A percentile compares a stretch with the other conserved stretches of the same genome.
These are phyloP conservation scores for Neonectria punicea DNA, from an alignment of 2,329 filamentous ascomycete species.

Conservation along the genomic window DNA sequence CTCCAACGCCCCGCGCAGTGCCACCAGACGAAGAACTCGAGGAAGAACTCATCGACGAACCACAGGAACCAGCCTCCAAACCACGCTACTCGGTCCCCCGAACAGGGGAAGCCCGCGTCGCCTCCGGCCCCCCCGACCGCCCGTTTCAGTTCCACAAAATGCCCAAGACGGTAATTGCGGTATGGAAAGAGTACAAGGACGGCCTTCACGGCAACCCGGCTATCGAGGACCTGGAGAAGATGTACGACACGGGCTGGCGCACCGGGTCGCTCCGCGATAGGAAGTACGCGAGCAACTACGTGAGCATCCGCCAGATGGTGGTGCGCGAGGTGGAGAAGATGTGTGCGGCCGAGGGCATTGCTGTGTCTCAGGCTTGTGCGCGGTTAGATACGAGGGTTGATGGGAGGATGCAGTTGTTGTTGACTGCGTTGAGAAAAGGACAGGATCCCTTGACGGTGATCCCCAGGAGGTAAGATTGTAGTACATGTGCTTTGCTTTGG, in stretches of 20 bases:
- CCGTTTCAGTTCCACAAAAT: constrained; percentile 39
- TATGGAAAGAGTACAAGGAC: constrained; percentile 41
- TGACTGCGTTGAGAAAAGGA: constrained; percentile 30
- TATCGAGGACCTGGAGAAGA: constrained; percentile 35
- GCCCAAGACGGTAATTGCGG: constrained; percentile 34
- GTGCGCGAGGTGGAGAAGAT: constrained; percentile 34
- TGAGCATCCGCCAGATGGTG: constrained; percentile 37
- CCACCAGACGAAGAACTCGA: background rate
- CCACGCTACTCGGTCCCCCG: constrained; percentile 36
- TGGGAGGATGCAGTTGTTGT: constrained; percentile 39
- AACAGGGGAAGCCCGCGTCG: constrained; percentile 28
- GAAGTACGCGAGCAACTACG: constrained; percentile 44
- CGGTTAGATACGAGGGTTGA: constrained; percentile 36
- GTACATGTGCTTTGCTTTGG: background rate
- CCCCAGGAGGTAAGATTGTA: background rate
- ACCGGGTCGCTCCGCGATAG: constrained; percentile 27
- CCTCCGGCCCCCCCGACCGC: constrained; percentile 23
- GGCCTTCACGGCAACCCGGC: constrained; percentile 35
- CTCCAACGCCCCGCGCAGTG: background rate
- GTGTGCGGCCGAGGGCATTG: constrained; percentile 1
- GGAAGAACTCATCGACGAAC: background rate
- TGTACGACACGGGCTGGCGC: constrained; percentile 37
- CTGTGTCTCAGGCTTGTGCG: constrained; percentile 21
- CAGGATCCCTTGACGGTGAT: constrained; percentile 39
- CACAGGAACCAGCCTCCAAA: background rate